Base-by-base conservation (phyloP, 2,329 filamentous ascomycete genomes). In the Scedosporium minutisporum region DNA sequence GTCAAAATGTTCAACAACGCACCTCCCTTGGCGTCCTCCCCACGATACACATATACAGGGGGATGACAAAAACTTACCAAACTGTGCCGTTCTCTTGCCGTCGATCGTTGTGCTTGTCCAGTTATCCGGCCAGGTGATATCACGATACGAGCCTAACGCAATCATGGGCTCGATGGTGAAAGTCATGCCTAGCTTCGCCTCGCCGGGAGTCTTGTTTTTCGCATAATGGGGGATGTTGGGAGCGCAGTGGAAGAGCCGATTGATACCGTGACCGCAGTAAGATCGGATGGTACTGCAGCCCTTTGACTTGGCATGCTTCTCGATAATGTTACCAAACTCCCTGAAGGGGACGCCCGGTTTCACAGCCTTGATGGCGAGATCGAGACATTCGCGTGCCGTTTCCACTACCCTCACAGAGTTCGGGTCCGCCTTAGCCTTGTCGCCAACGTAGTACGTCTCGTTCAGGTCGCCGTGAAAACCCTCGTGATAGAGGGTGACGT, bases 141-240 rank as follows among this genome's bases (percentile, higher is more conserved):
- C 95, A 66, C 86, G 86, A 75, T 96, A 90, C 65, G 90, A 93
- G 64, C 95, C 95, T 62, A 97, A 75, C 48, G 91, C 92, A 72
- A 99, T 93, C 95, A 99, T 99, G 16, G 95, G 95, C 78, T 99
- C 95, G 65, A 99, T 99, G 0, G 95, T 99, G 71, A 99, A 99
- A 66, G 92, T 96, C 92, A 97, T 97, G 62, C 95, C 95, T 0
- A 91, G 88, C 78, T 97, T 97, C 64, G 93, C 95, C 69, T 90
- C 87, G 58, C 95, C 95, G 1, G 97, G 89, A 0, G 93, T 91
- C 84, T 97, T 99, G 78, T 97, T 99, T 82, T 96, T 97, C 63
- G 88, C 93, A 71, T 99, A 99, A 75, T 99, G 95, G 4, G 95
- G 95, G 61, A 99, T 88, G 72, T 96, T 97, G 1, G 95, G 95